These are phyloP conservation scores for Glomus cerebriforme DNA, from an alignment of 192 early-diverging fungal genomes.

Conservation along the genomic window DNA sequence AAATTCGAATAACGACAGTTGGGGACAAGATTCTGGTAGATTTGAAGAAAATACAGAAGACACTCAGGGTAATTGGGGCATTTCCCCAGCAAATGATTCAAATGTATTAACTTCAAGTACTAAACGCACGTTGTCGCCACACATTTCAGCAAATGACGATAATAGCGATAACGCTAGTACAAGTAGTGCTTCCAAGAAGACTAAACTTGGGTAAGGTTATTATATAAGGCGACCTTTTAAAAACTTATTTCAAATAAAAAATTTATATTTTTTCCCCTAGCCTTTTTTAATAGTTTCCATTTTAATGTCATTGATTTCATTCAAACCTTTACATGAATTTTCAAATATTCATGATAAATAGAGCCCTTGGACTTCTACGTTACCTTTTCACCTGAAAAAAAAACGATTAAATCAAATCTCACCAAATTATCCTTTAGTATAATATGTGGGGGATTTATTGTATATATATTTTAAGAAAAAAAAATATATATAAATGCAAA, in stretches of 20 bases:
- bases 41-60: neutral
- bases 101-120: neutral
- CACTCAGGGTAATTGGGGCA: neutral
- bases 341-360: neutral
- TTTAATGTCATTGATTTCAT: neutral
- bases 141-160: neutral
- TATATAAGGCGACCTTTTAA: neutral
- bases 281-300: neutral
- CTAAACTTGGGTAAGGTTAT: neutral
- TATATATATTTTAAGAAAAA: too few relatives aligned
- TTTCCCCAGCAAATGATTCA: neutral
- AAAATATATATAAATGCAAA: too few relatives aligned
- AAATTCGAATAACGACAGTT: neutral
- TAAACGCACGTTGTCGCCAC: slow-evolving; percentile 19
- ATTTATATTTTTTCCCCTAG: neutral
- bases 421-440: neutral
- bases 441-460: too few relatives aligned
- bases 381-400: neutral
- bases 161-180: neutral
- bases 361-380: neutral
- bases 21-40: neutral
- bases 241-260: neutral
- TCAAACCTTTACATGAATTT: neutral
- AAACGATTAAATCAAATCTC: neutral
- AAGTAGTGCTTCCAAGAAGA: neutral